Conservation (phyloP, 306 rosid genomes). For the Trifolium pratense region DNA sequence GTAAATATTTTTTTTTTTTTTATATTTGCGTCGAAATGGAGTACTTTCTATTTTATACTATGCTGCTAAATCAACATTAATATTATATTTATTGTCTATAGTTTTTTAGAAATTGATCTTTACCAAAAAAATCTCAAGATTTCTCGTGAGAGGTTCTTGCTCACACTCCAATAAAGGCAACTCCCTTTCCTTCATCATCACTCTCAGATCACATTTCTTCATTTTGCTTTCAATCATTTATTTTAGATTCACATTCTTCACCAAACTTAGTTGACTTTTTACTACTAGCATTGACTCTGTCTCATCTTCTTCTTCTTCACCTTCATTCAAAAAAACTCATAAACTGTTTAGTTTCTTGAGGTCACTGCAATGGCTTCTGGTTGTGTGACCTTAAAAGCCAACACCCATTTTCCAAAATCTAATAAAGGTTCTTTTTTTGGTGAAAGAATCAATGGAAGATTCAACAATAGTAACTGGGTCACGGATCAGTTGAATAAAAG, state of each 20-base stretch:
- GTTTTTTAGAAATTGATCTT: neutral
- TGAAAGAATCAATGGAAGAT: slow-evolving; percentile 58
- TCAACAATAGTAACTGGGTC: slow-evolving; percentile 39
- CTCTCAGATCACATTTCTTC: neutral
- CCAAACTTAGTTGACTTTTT: neutral
- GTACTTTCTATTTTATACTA: no score
- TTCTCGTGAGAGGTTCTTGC: neutral
- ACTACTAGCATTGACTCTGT: neutral
- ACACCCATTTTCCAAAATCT: slow-evolving; percentile 49
- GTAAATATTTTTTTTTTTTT: no score
- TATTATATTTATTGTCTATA: no score
- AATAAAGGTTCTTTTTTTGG: slow-evolving; percentile 43
- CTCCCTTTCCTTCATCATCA: neutral
- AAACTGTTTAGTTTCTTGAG: slow-evolving; percentile 3
- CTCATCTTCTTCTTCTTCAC: neutral
- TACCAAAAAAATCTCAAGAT: neutral
- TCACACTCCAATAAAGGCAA: neutral
- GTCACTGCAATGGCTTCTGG: slow-evolving; percentile 63
- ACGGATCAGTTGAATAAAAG: slow-evolving; percentile 37
- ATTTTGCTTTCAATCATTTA: neutral
- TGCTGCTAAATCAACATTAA: no score
- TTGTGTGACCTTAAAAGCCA: slow-evolving; percentile 54
- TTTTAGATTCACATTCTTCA: slow-evolving; percentile 10
- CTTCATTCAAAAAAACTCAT: neutral
- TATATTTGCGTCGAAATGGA: no score